Base-by-base conservation (phyloP, 257 asterid genomes). In the Solanum virginianum region DNA sequence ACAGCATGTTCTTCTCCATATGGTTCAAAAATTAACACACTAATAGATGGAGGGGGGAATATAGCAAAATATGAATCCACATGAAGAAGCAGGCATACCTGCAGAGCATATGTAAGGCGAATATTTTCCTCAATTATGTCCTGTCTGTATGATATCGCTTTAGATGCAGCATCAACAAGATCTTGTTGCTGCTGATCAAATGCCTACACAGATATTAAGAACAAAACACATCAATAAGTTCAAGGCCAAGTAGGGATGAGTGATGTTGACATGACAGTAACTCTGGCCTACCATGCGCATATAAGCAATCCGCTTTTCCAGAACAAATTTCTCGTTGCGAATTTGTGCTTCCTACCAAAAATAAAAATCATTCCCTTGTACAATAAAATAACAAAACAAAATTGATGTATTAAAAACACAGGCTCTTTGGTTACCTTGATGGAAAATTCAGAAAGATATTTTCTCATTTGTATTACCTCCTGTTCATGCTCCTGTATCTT, bases 181-280 rank as follows among this genome's bases (percentile, higher is more conserved):
- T 97, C 99, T 88, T 95, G 98, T 69, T 97, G 98, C 90, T 97
- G 99, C 89, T 95, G 98, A 90, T 97, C 98, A 87, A 97, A 97
- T 88, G 97, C 98, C 99, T 96, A 85, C 5, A 83, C 80, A 81
- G 86, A 80, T 47, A 80, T 89, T 80, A 80, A 82, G 39, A 59
- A 24, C 71, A 62, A 77, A 77, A 69, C 84, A 87, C 65, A 17
- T 36, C 47, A 53, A 29, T 53, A 51, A 79, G 83, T 53, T 79
- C 49, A 53, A 53, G 65, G 65, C 41, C 82, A 36, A 83, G 20
- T 41, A 14, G 59, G 66, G 77, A 62, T n/a, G 81, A 51, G 71
- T 47, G 49, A 55, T 49, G 5, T 51, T 29, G 81, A 49, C 20
- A 69, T 69, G 63, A 87, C 63, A 83, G 82, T 54, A 70, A 70